Evolutionary conservation across 306 rosid species (phyloP), one percentile per base, ranked within the genome.

Genomic region (Cyamopsis tetragonoloba): DNA sequence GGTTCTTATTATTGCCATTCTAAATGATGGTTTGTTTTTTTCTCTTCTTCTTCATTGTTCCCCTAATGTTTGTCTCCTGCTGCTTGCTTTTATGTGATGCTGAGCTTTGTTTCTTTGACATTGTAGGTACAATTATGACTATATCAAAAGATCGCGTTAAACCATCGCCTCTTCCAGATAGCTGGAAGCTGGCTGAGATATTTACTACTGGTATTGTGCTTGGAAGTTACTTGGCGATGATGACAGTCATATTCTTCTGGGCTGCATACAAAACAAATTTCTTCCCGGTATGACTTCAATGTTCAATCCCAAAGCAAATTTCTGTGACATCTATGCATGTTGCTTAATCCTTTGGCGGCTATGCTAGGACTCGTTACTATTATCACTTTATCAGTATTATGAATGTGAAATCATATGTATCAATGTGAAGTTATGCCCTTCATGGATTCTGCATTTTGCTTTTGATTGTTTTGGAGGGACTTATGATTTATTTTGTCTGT

Each of bases 161-260:
- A 75, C 98, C 98, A 54, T 93, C 98, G 64, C 98, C 97, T 49
- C 84, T 93, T 57, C 98, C 98, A 4, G 98, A 93, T 88, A 93
- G 97, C 84, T 93, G 98, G 98, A 93, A 93, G 79, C 85, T 93
- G 54, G 66, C 96, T 0, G 98, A 93, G 81, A 93, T 93, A 81
- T 93, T 93, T 75, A 79, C 98, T 31, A 93, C 98, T 26, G 98
- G 98, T 22, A 17, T 93, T 62, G 78, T 93, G 42, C 98, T 93
- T 0, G 98, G 98, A 50, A 82, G 91, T 79, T 93, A 93, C 89
- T 76, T 93, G 86, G 98, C 98, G 72, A 84, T 93, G 91, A 93
- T 93, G 95, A 93, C 98, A 6, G 98, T 93, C 13, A 93, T 93
- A 85, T 93, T 93, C 88, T 93, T 93, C 70, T 93, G 97, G 97